phyloP scores from a whole-genome alignment of 2,329 filamentous ascomycete genomes.

The Ophioceras dolichostomum region DNA sequence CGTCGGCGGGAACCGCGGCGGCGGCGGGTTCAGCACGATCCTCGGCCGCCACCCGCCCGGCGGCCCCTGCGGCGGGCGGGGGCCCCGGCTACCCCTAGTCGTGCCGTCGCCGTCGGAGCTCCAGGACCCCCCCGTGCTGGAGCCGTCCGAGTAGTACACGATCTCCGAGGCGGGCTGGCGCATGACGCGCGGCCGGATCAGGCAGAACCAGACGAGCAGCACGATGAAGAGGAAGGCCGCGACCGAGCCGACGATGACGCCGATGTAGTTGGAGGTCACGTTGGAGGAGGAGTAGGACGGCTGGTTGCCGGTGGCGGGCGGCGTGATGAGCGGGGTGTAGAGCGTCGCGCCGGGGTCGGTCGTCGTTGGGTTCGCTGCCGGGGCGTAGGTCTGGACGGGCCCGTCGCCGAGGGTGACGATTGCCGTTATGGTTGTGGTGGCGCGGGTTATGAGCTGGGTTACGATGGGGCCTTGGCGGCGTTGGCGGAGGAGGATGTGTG shows the following conservation, averaged over 20 bases:
- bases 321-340: slow-evolving; percentile 6
- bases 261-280: slow-evolving; percentile 20
- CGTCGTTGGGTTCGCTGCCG: background rate
- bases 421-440: slow-evolving; percentile 22
- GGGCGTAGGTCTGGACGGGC: background rate
- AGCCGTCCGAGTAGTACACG: background rate
- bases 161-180: background rate
- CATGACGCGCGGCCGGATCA: slow-evolving; percentile 4
- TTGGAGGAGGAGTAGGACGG: slow-evolving; percentile 5
- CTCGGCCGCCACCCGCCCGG: background rate
- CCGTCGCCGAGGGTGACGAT: slow-evolving; percentile 3
- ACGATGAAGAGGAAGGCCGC: slow-evolving; percentile 22
- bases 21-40: slow-evolving; percentile 7
- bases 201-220: slow-evolving; percentile 20
- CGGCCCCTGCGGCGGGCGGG: slow-evolving; percentile 1
- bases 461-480: slow-evolving; percentile 13
- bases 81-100: background rate
- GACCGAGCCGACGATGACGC: slow-evolving; percentile 26
- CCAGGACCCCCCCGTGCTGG: background rate
- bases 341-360: background rate
- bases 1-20: slow-evolving; percentile 7
- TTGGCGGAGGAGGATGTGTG: background rate
- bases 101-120: background rate
- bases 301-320: slow-evolving; percentile 6
- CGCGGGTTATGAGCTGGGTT: slow-evolving; percentile 22